Evolutionary conservation across 345 rosid genomes (phyloP), one percentile per base, ranked within the genome.

Genomic region (Eucalyptus victrix): DNA sequence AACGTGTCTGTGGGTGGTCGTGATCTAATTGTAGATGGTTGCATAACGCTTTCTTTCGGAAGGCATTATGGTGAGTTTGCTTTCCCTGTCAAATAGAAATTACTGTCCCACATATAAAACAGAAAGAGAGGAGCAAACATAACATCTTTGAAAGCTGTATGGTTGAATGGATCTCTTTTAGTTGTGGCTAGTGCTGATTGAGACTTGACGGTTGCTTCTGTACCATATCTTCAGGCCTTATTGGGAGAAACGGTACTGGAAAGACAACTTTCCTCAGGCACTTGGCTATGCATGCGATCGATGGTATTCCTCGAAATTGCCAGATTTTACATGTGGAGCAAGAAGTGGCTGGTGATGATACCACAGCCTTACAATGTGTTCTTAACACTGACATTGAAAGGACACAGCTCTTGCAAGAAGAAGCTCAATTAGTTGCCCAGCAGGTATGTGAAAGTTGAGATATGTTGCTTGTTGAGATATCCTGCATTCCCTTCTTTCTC

Each of bases 171-270:
- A 40, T 76, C 47, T 76, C 47, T 37, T 72, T 40, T 21, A 11
- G 24, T 40, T 23, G 28, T 76, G 85, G 85, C 24, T 76, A 40
- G 85, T 76, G 85, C 85, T 76, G 47, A 76, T 21, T 76, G 47
- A 76, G 85, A 76, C 85, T 76, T 76, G 30, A 88, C 10, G 8
- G 49, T 37, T 56, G 56, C 80, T 62, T 58, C 81, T 88, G 37
- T 45, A 88, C 34, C n/a, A 67, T 65, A 10, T 88, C 53, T 94
- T 88, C 92, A 97, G 99, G 99, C 26, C 98, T 98, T 92, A 97
- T 97, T 88, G 99, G 99, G 90, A 96, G 99, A 92, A 98, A 98
- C 89, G 99, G 99, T 90, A 98, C 99, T 21, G 99, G 99, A 86
- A 98, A 98, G 92, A 98, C 99, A 89, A 98, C 99, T 49, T 97